Evolutionary conservation across 768 basidiomycete species (phyloP), one percentile per base, ranked within the genome.

Genomic region (Pleurotus cornucopiae): DNA sequence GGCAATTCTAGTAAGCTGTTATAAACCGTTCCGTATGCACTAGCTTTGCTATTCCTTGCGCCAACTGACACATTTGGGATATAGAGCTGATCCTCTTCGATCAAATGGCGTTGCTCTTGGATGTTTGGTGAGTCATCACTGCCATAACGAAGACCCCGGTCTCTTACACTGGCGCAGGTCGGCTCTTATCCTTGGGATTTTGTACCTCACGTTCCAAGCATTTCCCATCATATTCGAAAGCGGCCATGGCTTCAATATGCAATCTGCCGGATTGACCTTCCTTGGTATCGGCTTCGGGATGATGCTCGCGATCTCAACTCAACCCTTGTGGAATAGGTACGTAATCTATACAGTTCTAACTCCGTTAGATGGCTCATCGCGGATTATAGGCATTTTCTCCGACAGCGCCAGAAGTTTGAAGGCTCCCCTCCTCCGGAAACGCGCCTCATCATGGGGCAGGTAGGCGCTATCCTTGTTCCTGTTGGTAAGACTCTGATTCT

Each of bases 31-130:
- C 66, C 72, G 89, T 89, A 64, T 53, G 86, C 71, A 34, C 14
- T 11, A 30, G 34, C 30, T 30, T 48, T 14, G 46, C 18, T 55
- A 6, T 16, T 23, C 13, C 25, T 34, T 44, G 6, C 49, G 18
- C 5, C 6, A 23, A 44, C 3, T 53, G 38, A 58, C 51, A 38
- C 55, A 18, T 38, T 44, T 38, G 25, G 18, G 7, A 38, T 54
- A 37, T 57, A 88, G 87, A 84, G 65, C 71, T 91, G 5, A 69
- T 89, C 4, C 41, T 81, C 0, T 79, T 74, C 48, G 88, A 94
- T 61, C 76, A 79, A n/a, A 93, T 92, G 89, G 86, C 86, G 0
- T 73, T 91, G 3, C 68, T 86, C 4, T 73, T 93, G 6, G 78
- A 90, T 65, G 66, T 79, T 12, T 92, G 90, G 91, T 86, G 66